Percentiles rank a stretch among this genome's conserved stretches.
Conservation (phyloP, 2,329 filamentous ascomycete genomes). For the Venturia nashicola region DNA sequence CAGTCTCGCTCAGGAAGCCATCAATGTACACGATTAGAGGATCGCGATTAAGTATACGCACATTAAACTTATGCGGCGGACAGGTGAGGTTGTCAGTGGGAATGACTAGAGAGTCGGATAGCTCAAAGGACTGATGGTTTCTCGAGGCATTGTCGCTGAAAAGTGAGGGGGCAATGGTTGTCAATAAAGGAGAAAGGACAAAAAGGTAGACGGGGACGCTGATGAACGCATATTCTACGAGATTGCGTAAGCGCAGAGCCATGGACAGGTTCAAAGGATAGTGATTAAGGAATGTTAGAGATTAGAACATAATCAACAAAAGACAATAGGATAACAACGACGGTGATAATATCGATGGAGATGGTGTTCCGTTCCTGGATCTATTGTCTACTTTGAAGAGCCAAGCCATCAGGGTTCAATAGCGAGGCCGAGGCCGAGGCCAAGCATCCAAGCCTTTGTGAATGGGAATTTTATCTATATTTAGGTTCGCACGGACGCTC, state of each 20-base stretch:
- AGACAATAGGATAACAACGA: background rate
- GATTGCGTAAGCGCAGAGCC: background rate
- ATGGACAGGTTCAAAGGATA: background rate
- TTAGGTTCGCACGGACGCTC: no score
- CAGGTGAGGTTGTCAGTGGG: conserved; percentile 28
- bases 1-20: conserved; percentile 36
- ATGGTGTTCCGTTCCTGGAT: background rate
- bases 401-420: background rate
- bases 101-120: conserved; percentile 26
- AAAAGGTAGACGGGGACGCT: conserved; percentile 11
- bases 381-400: background rate
- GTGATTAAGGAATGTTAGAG: background rate
- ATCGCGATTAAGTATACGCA: conserved; percentile 39
- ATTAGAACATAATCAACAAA: background rate
- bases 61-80: conserved; percentile 23
- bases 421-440: background rate
- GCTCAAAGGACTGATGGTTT: conserved; percentile 17
- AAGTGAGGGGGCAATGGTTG: background rate
- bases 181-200: conserved; percentile 6
- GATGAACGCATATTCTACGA: conserved; percentile 9
- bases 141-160: background rate
- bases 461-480: no score
- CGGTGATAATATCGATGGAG: background rate
- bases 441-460: no score
- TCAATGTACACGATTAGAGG: conserved; percentile 49